Conservation (phyloP, 2,329 filamentous ascomycete species). For the Thermomyces lanuginosus region DNA sequence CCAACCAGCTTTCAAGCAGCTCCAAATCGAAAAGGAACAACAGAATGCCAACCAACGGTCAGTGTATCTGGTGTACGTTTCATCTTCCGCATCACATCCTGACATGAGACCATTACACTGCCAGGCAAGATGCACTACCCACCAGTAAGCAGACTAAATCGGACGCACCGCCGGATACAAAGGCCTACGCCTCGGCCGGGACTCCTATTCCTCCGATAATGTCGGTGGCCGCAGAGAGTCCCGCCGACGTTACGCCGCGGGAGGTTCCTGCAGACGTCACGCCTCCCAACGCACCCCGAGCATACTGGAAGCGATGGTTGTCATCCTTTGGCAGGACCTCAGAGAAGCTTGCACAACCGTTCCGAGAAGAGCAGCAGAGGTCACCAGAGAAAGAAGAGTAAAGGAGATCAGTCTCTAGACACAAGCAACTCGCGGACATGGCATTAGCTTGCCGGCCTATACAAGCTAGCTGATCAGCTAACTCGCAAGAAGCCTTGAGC, state of each 20-base stretch:
- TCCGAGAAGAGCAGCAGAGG: too few species aligned
- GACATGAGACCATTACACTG: neutral
- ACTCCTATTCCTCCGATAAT: neutral
- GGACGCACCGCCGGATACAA: neutral
- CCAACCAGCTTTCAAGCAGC: slow-evolving; percentile 24
- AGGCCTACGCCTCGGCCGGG: neutral
- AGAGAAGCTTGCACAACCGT: too few species aligned
- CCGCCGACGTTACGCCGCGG: neutral
- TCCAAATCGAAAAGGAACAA: slow-evolving; percentile 18
- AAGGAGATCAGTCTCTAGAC: too few species aligned
- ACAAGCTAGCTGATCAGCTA: too few species aligned
- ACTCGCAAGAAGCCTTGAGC: too few species aligned
- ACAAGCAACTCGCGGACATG: too few species aligned
- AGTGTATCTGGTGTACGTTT: neutral
- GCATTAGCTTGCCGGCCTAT: too few species aligned
- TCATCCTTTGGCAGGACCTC: too few species aligned
- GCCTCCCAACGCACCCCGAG: neutral
- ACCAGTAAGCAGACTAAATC: neutral
- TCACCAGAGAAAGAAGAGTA: too few species aligned
- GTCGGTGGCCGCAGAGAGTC: slow-evolving; percentile 1
- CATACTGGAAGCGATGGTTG: too few species aligned
- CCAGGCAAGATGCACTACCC: neutral
- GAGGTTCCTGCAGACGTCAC: too few species aligned
- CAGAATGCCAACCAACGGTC: slow-evolving; percentile 4
- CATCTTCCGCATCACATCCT: too few species aligned